Conservation (phyloP, 164 flowering plant species). For the Sedum album region DNA sequence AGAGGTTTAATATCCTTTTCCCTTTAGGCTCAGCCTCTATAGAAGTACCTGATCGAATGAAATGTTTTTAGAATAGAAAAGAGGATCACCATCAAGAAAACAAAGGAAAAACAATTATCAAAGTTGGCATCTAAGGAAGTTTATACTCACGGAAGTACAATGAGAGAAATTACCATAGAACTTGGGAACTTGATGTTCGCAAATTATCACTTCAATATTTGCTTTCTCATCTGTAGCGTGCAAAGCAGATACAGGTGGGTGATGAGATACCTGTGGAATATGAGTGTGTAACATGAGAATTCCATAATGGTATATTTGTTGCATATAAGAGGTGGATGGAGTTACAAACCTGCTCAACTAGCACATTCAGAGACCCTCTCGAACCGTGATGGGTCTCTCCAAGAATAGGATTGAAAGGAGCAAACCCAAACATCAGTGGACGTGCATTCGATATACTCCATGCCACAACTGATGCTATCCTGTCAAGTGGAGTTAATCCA, state of each 20-base stretch:
- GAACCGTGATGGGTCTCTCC: neutral
- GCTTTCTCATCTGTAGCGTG: neutral
- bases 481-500: constrained; percentile 31
- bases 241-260: neutral
- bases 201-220: neutral
- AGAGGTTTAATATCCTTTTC: neutral
- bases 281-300: no score
- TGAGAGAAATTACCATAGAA: neutral
- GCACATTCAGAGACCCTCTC: constrained; percentile 17
- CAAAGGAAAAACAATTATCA: neutral
- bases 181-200: neutral
- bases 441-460: constrained; percentile 71
- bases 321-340: neutral
- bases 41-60: neutral
- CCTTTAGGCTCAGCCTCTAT: neutral
- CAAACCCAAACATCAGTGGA: constrained; percentile 53
- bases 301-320: no score
- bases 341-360: neutral
- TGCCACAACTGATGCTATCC: constrained; percentile 51
- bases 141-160: neutral
- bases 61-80: no score
- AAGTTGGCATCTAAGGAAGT: neutral
- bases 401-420: constrained; percentile 33
- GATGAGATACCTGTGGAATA: neutral
- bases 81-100: neutral